Evolutionary conservation across 495 filamentous ascomycete genomes (phyloP).

Genomic region (Penicillium desertorum): DNA sequence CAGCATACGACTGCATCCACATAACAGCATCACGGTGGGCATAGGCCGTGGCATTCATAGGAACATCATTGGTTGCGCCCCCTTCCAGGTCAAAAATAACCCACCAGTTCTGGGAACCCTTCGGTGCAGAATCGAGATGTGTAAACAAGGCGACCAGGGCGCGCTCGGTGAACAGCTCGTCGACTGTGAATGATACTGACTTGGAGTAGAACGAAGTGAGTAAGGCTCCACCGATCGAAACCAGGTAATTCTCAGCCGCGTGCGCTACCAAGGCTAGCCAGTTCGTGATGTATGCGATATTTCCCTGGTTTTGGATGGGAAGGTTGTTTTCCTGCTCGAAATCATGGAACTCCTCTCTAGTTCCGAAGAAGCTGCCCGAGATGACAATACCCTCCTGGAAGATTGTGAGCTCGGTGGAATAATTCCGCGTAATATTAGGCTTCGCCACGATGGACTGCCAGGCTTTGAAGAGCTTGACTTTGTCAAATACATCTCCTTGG

Average conservation of each 20-base stretch:
- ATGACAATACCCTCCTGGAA: constrained; percentile 33
- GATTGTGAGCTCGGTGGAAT: constrained; percentile 43
- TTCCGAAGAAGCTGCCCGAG: constrained; percentile 44
- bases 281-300: constrained; percentile 45
- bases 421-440: constrained; percentile 52
- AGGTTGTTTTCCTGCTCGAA: constrained; percentile 30
- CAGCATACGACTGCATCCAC: constrained; percentile 46
- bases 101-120: constrained; percentile 46
- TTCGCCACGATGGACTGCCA: constrained; percentile 42
- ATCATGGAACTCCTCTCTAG: constrained; percentile 37
- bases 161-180: constrained; percentile 40
- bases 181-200: constrained; percentile 47
- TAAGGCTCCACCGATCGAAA: constrained; percentile 26
- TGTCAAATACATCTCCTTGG: constrained; percentile 32
- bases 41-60: constrained; percentile 44
- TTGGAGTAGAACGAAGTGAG: constrained; percentile 48
- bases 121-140: constrained; percentile 46
- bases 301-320: constrained; percentile 27
- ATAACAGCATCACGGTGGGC: constrained; percentile 46
- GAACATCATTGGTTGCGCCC: constrained; percentile 43
- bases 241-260: constrained; percentile 44
- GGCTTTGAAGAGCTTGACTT: constrained; percentile 36
- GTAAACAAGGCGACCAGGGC: constrained; percentile 42
- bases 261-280: constrained; percentile 52
- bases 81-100: constrained; percentile 45